Percentiles rank a stretch among this genome's conserved stretches.
Conservation (phyloP, 1,284 basidiomycete genomes). For the Volvariella surrecta region DNA sequence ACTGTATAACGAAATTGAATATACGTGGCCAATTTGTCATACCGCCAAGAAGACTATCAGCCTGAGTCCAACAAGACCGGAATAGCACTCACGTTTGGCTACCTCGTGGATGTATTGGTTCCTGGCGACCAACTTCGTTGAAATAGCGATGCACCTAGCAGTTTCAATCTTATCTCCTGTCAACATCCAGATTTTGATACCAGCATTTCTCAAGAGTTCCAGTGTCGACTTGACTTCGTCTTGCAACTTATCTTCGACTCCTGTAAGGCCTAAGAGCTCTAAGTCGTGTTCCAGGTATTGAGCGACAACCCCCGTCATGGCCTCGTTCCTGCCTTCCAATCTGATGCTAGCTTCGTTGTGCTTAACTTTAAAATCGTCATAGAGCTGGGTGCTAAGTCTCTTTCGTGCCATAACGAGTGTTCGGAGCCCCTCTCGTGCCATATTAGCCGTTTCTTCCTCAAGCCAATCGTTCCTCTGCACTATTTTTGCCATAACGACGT, state of each 20-base stretch:
- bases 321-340: slow-evolving; percentile 76
- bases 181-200: slow-evolving; percentile 99
- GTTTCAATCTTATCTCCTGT: slow-evolving; percentile 99
- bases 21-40: no score
- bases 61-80: no score
- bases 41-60: no score
- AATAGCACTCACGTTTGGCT: slow-evolving; percentile 65
- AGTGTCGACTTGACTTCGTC: slow-evolving; percentile 94
- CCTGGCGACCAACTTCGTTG: slow-evolving; percentile 90
- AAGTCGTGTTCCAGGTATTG: slow-evolving; percentile 83
- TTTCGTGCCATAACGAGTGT: slow-evolving; percentile 92
- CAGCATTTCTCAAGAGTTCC: slow-evolving; percentile 91
- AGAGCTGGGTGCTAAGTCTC: slow-evolving; percentile 61
- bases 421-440: slow-evolving; percentile 94
- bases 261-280: slow-evolving; percentile 90
- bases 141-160: slow-evolving; percentile 96
- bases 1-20: slow-evolving; percentile 47
- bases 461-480: slow-evolving; percentile 98
- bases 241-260: slow-evolving; percentile 98
- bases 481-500: slow-evolving; percentile 93
- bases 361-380: slow-evolving; percentile 66
- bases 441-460: slow-evolving; percentile 97
- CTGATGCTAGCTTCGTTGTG: slow-evolving; percentile 75
- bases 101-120: slow-evolving; percentile 99
- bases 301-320: slow-evolving; percentile 68